Conservation (phyloP, 2,329 filamentous ascomycete genomes). For the Trichoderma atrobrunneum region DNA sequence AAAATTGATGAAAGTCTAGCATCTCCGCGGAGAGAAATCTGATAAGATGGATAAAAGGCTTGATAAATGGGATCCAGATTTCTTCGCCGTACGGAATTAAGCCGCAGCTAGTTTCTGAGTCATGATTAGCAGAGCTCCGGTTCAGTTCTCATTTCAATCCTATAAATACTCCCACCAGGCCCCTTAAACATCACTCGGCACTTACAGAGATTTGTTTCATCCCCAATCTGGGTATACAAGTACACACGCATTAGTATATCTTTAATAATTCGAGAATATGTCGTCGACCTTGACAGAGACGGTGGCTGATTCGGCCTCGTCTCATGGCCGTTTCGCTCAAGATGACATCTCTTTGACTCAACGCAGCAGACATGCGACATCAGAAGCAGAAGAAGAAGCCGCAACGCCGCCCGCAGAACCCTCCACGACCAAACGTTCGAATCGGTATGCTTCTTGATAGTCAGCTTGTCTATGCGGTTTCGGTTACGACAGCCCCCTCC, state of each 20-base stretch:
- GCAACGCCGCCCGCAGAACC: not conserved
- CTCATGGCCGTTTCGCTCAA: not conserved
- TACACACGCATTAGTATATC: not conserved
- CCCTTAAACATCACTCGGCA: not conserved
- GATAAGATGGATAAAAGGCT: not conserved
- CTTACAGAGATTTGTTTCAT: not conserved
- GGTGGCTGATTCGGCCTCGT: not conserved
- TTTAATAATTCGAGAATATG: not conserved
- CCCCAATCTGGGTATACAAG: not conserved
- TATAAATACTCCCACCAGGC: not conserved
- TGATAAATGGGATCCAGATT: not conserved
- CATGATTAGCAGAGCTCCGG: not conserved
- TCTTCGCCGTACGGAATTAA: not conserved
- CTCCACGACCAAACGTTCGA: not conserved
- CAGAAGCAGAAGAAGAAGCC: not conserved
- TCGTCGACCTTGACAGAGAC: not conserved
- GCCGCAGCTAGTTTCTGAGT: not conserved
- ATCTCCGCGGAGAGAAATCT: not conserved
- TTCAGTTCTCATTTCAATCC: not conserved
- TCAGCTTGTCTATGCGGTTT: not conserved
- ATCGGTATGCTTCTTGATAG: conserved; percentile 9
- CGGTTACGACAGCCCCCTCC: not conserved
- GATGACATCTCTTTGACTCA: conserved; percentile 8
- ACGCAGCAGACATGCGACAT: not conserved
- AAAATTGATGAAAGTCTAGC: not conserved